Evolutionary conservation across 768 basidiomycete species (phyloP).

Genomic region (Hortiboletus flavorubellus): DNA sequence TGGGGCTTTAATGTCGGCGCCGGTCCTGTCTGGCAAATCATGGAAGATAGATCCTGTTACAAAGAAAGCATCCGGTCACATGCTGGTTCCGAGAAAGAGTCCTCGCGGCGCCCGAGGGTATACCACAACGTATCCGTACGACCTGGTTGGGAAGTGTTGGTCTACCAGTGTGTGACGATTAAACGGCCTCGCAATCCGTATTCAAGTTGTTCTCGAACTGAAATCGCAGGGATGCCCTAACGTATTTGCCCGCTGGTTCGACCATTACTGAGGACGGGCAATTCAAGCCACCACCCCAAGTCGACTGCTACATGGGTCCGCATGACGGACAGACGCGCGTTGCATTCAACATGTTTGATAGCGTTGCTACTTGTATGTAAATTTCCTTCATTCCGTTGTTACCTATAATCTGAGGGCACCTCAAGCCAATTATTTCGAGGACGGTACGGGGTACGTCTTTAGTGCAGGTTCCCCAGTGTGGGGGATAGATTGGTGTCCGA

Average conservation of each 20-base stretch:
- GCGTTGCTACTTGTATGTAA: slow-evolving; percentile 60
- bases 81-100: slow-evolving; percentile 40
- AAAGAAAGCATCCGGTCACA: slow-evolving; percentile 50
- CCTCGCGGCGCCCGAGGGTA: slow-evolving; percentile 56
- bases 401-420: not conserved
- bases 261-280: slow-evolving; percentile 49
- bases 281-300: slow-evolving; percentile 48
- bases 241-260: slow-evolving; percentile 58
- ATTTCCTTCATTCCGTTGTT: slow-evolving; percentile 12
- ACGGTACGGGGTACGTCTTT: slow-evolving; percentile 66
- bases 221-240: slow-evolving; percentile 46
- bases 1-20: slow-evolving; percentile 74
- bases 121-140: slow-evolving; percentile 43
- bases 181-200: not conserved
- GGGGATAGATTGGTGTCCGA: slow-evolving; percentile 93
- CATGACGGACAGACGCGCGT: slow-evolving; percentile 48
- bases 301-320: slow-evolving; percentile 68
- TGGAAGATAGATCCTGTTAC: slow-evolving; percentile 76
- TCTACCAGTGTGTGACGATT: slow-evolving; percentile 43
- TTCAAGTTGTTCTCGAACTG: slow-evolving; percentile 4
- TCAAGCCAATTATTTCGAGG: slow-evolving; percentile 59
- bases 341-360: slow-evolving; percentile 53
- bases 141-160: slow-evolving; percentile 45
- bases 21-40: slow-evolving; percentile 76
- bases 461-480: slow-evolving; percentile 89